Conservation (phyloP, 2,329 filamentous ascomycete species). For the Pseudogymnoascus sp. region DNA sequence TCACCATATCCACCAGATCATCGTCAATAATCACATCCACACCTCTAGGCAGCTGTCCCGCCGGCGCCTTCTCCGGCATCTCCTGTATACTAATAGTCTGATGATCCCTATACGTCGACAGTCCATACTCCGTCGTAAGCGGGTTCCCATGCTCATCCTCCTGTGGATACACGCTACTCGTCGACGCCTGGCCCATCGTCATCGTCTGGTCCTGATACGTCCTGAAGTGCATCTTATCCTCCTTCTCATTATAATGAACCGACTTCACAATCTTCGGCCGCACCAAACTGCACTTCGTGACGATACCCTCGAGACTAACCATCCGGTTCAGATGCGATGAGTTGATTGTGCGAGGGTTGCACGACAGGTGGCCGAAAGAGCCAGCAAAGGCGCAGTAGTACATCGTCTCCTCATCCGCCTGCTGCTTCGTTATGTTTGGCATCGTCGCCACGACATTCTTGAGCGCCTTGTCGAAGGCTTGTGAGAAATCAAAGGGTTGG, state of each 20-base stretch:
- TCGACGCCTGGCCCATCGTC: conserved; percentile 78
- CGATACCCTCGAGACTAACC: conserved; percentile 95
- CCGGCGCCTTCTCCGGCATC: conserved; percentile 95
- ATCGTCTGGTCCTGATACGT: conserved; percentile 97
- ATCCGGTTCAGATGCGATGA: conserved; percentile 90
- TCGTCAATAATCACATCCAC: conserved; percentile 97
- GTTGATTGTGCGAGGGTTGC: conserved; percentile 87
- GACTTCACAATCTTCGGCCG: conserved; percentile 97
- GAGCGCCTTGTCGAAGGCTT: conserved; percentile 84
- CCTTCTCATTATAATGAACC: conserved; percentile 88
- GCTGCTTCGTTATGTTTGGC: conserved; percentile 65
- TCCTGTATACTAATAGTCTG: conserved; percentile 98
- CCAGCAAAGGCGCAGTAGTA: conserved; percentile 98
- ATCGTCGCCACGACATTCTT: conserved; percentile 81
- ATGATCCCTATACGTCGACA: conserved; percentile 91
- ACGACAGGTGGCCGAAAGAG: conserved; percentile 89
- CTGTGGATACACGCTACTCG: conserved; percentile 86
- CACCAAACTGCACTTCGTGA: conserved; percentile 91
- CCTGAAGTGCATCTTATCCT: conserved; percentile 77
- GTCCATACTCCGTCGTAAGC: conserved; percentile 89
- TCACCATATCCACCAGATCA: conserved; percentile 88
- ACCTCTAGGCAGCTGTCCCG: conserved; percentile 87
- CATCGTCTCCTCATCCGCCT: conserved; percentile 68
- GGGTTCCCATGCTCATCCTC: conserved; percentile 91
- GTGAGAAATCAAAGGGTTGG: conserved; percentile 78